These are phyloP conservation scores for Priceomyces carsonii DNA, from an alignment of 805 yeast species.

Conservation along the genomic window DNA sequence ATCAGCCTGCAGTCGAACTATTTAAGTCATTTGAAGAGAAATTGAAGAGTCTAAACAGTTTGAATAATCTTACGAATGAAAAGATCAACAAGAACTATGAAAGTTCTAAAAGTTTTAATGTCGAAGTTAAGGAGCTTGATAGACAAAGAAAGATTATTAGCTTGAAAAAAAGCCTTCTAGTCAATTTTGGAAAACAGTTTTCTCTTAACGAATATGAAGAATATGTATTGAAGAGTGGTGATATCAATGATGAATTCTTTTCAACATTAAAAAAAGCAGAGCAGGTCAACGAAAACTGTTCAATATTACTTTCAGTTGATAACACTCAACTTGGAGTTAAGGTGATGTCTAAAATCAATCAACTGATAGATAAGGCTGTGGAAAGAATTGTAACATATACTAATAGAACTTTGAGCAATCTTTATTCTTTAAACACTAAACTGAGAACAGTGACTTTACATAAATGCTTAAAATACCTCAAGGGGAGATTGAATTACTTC, in stretches of 20 bases:
- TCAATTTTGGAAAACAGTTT: slow-evolving; percentile 58
- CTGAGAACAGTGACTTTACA: slow-evolving; percentile 29
- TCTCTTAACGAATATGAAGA: slow-evolving; percentile 73
- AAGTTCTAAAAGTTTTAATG: slow-evolving; percentile 21
- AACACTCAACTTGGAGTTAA: slow-evolving; percentile 65
- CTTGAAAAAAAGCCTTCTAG: slow-evolving; percentile 54
- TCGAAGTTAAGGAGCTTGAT: slow-evolving; percentile 25
- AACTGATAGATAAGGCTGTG: slow-evolving; percentile 44
- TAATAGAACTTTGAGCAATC: slow-evolving; percentile 33
- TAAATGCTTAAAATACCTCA: slow-evolving; percentile 29
- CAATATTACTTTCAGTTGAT: slow-evolving; percentile 67
- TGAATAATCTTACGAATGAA: slow-evolving; percentile 37
- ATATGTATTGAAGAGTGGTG: slow-evolving; percentile 51
- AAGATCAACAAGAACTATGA: slow-evolving; percentile 31
- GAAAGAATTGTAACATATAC: slow-evolving; percentile 30
- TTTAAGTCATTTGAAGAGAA: slow-evolving; percentile 21
- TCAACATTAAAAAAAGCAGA: slow-evolving; percentile 60
- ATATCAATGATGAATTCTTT: slow-evolving; percentile 58
- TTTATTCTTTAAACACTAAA: slow-evolving; percentile 26
- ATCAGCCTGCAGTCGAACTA: slow-evolving; percentile 28
- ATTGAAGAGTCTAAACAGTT: slow-evolving; percentile 19
- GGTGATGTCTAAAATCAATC: slow-evolving; percentile 59
- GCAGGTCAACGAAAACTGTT: slow-evolving; percentile 64
- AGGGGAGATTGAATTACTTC: slow-evolving; percentile 49
- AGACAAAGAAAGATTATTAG: slow-evolving; percentile 31